Conservation (phyloP, 768 basidiomycete species). For the Clavulina sp. region DNA sequence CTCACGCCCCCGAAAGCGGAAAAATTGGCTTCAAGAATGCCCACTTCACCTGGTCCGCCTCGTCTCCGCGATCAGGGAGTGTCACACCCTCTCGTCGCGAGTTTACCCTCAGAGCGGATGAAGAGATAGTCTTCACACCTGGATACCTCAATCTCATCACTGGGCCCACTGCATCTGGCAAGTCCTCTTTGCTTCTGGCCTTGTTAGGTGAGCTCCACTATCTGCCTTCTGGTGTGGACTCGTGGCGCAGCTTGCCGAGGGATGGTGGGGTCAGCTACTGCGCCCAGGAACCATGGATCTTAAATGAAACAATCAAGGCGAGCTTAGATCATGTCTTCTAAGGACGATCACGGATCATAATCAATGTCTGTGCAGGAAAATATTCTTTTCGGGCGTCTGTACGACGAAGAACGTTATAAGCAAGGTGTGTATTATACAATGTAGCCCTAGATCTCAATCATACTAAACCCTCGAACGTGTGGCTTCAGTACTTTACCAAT, state of each 20-base stretch:
- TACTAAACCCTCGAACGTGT: no score
- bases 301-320: slow-evolving; percentile 57
- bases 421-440: slow-evolving; percentile 18
- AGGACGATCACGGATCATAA: no score
- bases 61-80: slow-evolving; percentile 32
- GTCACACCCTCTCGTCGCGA: slow-evolving; percentile 28
- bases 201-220: slow-evolving; percentile 18
- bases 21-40: slow-evolving; percentile 23
- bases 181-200: slow-evolving; percentile 54
- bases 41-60: slow-evolving; percentile 31
- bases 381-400: slow-evolving; percentile 31
- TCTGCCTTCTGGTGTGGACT: slow-evolving; percentile 22
- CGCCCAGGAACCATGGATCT: slow-evolving; percentile 72
- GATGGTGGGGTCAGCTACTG: slow-evolving; percentile 56
- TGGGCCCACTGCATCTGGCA: slow-evolving; percentile 64
- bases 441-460: no score
- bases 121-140: slow-evolving; percentile 19
- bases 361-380: no score
- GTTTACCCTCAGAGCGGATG: slow-evolving; percentile 18
- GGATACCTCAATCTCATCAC: slow-evolving; percentile 22
- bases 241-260: slow-evolving; percentile 55
- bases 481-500: slow-evolving; percentile 22
- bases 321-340: not conserved
- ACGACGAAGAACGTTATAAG: slow-evolving; percentile 26
- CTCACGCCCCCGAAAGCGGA: no score